A percentile compares a stretch with the other conserved stretches of the same genome.
Conservation (phyloP, 2,329 filamentous ascomycete species). For the Monosporascus sp. region DNA sequence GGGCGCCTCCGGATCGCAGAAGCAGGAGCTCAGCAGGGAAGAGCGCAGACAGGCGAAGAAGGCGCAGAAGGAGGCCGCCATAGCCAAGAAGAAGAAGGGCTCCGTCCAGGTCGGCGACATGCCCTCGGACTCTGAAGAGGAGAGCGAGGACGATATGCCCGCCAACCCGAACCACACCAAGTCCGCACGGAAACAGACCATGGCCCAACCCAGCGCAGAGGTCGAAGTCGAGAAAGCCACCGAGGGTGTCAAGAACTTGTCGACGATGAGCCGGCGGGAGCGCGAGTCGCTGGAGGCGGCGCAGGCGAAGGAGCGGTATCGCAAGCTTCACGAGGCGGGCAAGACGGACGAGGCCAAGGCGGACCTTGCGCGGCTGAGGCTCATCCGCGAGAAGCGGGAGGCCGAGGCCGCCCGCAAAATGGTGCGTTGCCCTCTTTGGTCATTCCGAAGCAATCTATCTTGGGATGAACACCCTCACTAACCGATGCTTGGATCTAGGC, state of each 20-base stretch:
- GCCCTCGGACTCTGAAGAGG: slow-evolving; percentile 63
- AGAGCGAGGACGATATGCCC: slow-evolving; percentile 60
- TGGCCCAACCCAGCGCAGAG: slow-evolving; percentile 35
- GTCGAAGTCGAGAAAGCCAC: slow-evolving; percentile 45
- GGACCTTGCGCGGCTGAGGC: slow-evolving; percentile 74
- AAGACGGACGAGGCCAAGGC: slow-evolving; percentile 95
- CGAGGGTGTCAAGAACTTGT: slow-evolving; percentile 52
- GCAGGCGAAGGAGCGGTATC: slow-evolving; percentile 83
- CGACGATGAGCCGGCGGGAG: slow-evolving; percentile 45
- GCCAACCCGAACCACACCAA: slow-evolving; percentile 91
- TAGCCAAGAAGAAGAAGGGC: slow-evolving; percentile 66
- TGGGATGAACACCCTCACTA: neutral
- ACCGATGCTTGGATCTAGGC: slow-evolving; percentile 36
- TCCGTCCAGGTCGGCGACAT: slow-evolving; percentile 79
- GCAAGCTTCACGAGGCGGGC: slow-evolving; percentile 86
- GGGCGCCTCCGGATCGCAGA: slow-evolving; percentile 34
- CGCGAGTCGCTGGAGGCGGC: slow-evolving; percentile 77
- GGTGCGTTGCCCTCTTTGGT: slow-evolving; percentile 43
- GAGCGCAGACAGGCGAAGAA: slow-evolving; percentile 84
- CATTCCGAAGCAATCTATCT: too few relatives aligned
- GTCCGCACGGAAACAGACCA: slow-evolving; percentile 57
- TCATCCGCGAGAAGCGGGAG: slow-evolving; percentile 82
- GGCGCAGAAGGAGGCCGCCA: slow-evolving; percentile 84
- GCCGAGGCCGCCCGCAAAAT: slow-evolving; percentile 77
- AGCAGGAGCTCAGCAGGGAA: slow-evolving; percentile 68